Base-by-base conservation (phyloP, 2,329 filamentous ascomycete species). In the Hirsutella minnesotensis region DNA sequence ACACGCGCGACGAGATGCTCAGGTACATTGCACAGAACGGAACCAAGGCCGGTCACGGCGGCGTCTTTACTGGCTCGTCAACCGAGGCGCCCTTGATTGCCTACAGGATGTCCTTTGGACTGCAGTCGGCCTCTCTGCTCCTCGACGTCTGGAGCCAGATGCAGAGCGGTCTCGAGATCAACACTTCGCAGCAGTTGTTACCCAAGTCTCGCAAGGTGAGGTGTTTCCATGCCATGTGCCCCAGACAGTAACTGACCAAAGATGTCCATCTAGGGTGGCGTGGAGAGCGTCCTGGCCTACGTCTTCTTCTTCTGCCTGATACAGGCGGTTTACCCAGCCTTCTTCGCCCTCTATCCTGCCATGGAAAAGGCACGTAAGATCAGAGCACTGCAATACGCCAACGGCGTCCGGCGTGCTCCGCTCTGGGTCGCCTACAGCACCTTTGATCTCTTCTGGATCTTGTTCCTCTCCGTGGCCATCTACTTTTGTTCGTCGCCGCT, bases 311-410 rank as follows among this genome's bases (percentile, higher is more conserved):
- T 75, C 18, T 89, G 90, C 53, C 81, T 83, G 46, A 71, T 78
- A 0, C 81, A 83, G 0, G 87, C 77, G 62, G 63, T 75, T 15
- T 77, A 82, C 1, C 69, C 70, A 13, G 75, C 77, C 9, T 82
- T 81, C 21, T 72, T 94, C 53, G 77, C 82, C 0, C 66, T 94
- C 5, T 94, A 94, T 56, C 84, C 85, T 1, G 92, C 86, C 4
- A 65, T 85, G 12, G 87, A 94, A 60, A 73, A 86, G 24, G 64
- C 84, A 3, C 69, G 79, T 41, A 82, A 86, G 46, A 83, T 94
- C 35, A 75, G 87, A 40, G 81, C 82, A 4, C 66, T 95, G 20
- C 80, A 94, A 58, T 94, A 92, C 61, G 88, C 84, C 44, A 94
- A 94, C 56, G 87, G 87, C 29, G 85, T 94, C 27, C 73, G 83